Evolutionary conservation across 305 asterid species (phyloP).

Genomic region (Fraxinus albicans): DNA sequence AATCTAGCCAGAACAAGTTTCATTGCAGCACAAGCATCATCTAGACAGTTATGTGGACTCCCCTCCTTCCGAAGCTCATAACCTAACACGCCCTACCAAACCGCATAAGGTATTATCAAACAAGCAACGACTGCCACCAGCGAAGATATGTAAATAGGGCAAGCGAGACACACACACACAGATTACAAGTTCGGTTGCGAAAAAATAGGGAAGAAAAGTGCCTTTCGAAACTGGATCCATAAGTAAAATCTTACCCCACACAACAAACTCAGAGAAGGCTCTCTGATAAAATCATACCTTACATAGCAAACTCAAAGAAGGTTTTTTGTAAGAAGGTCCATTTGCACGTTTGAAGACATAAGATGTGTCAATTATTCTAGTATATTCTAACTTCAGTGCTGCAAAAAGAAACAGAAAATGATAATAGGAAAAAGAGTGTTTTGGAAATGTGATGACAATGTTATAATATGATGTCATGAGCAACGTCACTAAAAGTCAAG

Average conservation of each 20-base stretch:
- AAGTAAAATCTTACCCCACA: conserved; percentile 28
- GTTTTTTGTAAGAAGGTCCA: conserved; percentile 42
- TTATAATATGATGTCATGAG: not conserved
- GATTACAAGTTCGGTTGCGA: not conserved
- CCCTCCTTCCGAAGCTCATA: conserved; percentile 68
- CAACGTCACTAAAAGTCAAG: not conserved
- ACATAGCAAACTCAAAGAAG: conserved; percentile 22
- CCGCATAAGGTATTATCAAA: conserved; percentile 1
- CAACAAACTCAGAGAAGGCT: conserved; percentile 51
- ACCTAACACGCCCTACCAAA: conserved; percentile 61
- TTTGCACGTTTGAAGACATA: conserved; percentile 68
- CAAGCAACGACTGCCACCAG: not conserved
- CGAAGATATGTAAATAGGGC: not conserved
- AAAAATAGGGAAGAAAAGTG: not conserved
- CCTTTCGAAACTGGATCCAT: not conserved
- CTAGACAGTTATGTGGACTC: conserved; percentile 72
- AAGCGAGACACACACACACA: not conserved
- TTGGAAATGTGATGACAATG: not conserved
- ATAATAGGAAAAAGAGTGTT: not conserved
- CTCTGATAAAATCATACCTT: conserved; percentile 32
- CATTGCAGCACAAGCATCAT: conserved; percentile 75
- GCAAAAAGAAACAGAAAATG: conserved; percentile 29
- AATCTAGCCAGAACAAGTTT: conserved; percentile 77
- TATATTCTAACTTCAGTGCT: conserved; percentile 79
- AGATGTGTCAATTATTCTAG: conserved; percentile 88